Conservation (phyloP, 257 asterid species). For the Salvia rosmarinus region DNA sequence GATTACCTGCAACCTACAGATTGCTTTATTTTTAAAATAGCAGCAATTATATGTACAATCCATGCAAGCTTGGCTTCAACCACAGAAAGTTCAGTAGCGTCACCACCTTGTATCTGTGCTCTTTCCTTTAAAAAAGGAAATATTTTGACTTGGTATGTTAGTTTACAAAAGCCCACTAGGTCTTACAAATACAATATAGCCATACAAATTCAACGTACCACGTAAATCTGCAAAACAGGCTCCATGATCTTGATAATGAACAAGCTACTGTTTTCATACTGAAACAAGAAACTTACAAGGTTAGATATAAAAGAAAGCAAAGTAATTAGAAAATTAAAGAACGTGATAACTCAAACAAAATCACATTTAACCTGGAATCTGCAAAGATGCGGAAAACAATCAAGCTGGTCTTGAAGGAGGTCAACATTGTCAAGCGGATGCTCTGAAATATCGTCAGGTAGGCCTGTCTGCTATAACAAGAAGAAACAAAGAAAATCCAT, state of each 20-base stretch:
- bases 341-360: neutral
- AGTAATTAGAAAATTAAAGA: constrained; percentile 17
- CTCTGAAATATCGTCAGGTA: constrained; percentile 80
- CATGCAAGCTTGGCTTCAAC: constrained; percentile 94
- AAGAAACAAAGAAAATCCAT: constrained; percentile 22
- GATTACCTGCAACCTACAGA: constrained; percentile 78
- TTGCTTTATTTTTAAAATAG: constrained; percentile 78
- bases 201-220: constrained; percentile 56
- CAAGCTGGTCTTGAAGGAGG: constrained; percentile 98
- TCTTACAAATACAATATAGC: constrained; percentile 2
- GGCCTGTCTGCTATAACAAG: constrained; percentile 61
- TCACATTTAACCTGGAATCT: constrained; percentile 76
- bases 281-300: constrained; percentile 42
- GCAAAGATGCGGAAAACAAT: constrained; percentile 90
- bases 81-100: constrained; percentile 64
- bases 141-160: neutral
- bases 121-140: constrained; percentile 60
- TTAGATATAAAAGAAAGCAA: constrained; percentile 24
- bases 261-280: constrained; percentile 96
- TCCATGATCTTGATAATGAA: constrained; percentile 79
- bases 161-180: constrained; percentile 15
- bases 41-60: constrained; percentile 93
- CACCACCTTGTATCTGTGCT: constrained; percentile 73
- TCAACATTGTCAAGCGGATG: constrained; percentile 95
- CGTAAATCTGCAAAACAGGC: constrained; percentile 81